Percentiles rank a stretch among this genome's conserved stretches.
phyloP scores from a whole-genome alignment of 768 basidiomycete species.

The Auricularia auricula-judae region DNA sequence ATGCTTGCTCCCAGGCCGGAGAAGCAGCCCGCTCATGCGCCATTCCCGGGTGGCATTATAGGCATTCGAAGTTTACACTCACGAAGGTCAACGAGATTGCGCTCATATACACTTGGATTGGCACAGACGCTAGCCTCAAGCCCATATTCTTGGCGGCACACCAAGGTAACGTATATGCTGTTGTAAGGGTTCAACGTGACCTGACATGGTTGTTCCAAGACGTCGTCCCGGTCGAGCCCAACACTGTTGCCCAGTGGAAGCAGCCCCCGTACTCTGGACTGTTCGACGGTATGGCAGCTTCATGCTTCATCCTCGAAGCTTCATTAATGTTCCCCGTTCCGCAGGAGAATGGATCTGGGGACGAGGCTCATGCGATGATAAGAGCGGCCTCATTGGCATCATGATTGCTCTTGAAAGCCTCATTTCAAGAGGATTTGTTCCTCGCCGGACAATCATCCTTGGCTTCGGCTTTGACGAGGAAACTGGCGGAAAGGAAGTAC shows the following conservation, averaged over 20 bases:
- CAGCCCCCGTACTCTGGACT: conserved; percentile 54
- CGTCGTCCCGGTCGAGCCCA: conserved; percentile 55
- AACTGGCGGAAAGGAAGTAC: conserved; percentile 38
- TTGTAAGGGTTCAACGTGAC: neutral
- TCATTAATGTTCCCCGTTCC: neutral
- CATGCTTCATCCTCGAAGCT: conserved; percentile 2
- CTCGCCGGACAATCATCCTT: conserved; percentile 49
- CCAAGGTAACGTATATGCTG: conserved; percentile 33
- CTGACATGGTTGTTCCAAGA: conserved; percentile 25
- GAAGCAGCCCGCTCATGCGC: neutral
- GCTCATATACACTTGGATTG: conserved; percentile 64
- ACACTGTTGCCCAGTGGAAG: conserved; percentile 45
- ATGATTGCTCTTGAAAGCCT: conserved; percentile 58
- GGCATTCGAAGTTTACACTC: conserved; percentile 46
- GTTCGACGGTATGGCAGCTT: conserved; percentile 34
- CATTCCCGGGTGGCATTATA: conserved; percentile 16
- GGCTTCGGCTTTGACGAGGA: conserved; percentile 71
- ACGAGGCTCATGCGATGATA: conserved; percentile 65
- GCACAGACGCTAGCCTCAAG: conserved; percentile 48
- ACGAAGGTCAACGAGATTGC: conserved; percentile 70
- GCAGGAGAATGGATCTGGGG: conserved; percentile 59
- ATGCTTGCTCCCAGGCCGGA: neutral
- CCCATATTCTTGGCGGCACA: conserved; percentile 61
- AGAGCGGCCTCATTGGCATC: conserved; percentile 60
- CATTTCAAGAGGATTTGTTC: conserved; percentile 47